Conservation (phyloP, 2,329 filamentous ascomycete genomes). For the Colletotrichum lindemuthianum region DNA sequence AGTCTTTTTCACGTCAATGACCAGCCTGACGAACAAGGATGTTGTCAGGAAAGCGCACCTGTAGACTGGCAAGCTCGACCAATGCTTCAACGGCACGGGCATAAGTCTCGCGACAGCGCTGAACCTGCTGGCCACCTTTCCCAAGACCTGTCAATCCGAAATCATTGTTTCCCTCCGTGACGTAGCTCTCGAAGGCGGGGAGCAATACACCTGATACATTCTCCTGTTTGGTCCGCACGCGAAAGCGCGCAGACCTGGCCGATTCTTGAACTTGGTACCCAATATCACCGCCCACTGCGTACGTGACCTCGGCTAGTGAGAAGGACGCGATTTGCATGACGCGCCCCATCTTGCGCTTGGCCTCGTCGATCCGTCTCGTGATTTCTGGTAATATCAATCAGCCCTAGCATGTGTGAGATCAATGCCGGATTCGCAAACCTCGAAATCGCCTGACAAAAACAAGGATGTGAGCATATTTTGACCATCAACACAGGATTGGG, state of each 20-base stretch:
- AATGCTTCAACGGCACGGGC: constrained; percentile 94
- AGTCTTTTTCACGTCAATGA: constrained; percentile 61
- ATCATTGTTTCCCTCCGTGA: constrained; percentile 90
- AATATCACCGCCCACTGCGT: constrained; percentile 94
- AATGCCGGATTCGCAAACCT: constrained; percentile 62
- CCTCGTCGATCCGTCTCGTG: constrained; percentile 95
- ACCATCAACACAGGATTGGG: not conserved
- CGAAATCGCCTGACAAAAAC: constrained; percentile 77
- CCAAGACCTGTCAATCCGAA: constrained; percentile 96
- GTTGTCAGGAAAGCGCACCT: constrained; percentile 56
- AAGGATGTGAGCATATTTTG: constrained; percentile 4
- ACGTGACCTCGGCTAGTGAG: constrained; percentile 96
- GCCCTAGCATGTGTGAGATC: not conserved
- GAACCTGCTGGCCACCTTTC: constrained; percentile 97
- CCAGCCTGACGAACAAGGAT: not conserved
- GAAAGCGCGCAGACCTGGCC: constrained; percentile 90
- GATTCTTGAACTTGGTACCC: constrained; percentile 98
- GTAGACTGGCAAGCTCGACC: constrained; percentile 92
- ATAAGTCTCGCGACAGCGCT: constrained; percentile 95
- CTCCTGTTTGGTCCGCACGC: constrained; percentile 94
- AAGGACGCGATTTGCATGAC: constrained; percentile 99
- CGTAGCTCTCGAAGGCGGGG: constrained; percentile 91
- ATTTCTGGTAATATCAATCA: constrained; percentile 71
- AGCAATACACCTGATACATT: constrained; percentile 98
- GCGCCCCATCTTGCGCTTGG: constrained; percentile 98